Percentiles rank a stretch among this genome's conserved stretches.
Conservation (phyloP, 768 basidiomycete genomes). For the Collybia sordida region DNA sequence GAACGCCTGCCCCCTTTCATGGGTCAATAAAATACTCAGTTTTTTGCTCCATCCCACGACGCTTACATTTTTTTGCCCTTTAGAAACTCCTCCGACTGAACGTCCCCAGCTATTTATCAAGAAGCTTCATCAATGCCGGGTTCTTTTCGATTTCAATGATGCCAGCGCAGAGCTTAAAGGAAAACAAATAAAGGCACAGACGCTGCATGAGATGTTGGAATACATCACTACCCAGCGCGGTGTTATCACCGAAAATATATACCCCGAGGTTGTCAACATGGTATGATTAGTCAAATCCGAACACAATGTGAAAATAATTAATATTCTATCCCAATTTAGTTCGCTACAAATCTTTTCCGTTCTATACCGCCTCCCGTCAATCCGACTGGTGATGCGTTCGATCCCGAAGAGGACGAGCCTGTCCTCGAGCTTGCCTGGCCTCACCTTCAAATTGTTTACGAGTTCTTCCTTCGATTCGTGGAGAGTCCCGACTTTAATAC, state of each 20-base stretch:
- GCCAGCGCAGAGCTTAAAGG: constrained; percentile 93
- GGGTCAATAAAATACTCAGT: constrained; percentile 50
- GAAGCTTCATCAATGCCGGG: constrained; percentile 95
- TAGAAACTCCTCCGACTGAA: constrained; percentile 89
- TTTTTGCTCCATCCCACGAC: neutral
- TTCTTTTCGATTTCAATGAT: constrained; percentile 99
- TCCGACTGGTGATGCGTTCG: constrained; percentile 96
- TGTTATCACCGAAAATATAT: constrained; percentile 95
- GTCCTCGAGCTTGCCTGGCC: constrained; percentile 99
- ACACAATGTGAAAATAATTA: constrained; percentile 4
- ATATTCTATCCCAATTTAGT: constrained; percentile 47
- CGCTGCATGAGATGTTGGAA: constrained; percentile 97
- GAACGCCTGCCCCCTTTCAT: constrained; percentile 90
- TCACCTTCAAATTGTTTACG: constrained; percentile 98
- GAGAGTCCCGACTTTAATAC: constrained; percentile 98
- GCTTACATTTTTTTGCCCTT: constrained; percentile 11
- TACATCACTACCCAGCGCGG: constrained; percentile 97
- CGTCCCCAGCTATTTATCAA: constrained; percentile 89
- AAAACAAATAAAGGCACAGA: constrained; percentile 98
- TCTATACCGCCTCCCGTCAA: constrained; percentile 99
- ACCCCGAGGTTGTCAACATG: constrained; percentile 99
- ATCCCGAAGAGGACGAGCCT: constrained; percentile 99
- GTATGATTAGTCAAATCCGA: constrained; percentile 42
- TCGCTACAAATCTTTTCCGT: constrained; percentile 97
- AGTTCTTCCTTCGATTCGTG: constrained; percentile 98